Evolutionary conservation across 2,329 filamentous ascomycete species (phyloP), one percentile per base, ranked within the genome.

Genomic region (Neocatenulostroma microsporum): DNA sequence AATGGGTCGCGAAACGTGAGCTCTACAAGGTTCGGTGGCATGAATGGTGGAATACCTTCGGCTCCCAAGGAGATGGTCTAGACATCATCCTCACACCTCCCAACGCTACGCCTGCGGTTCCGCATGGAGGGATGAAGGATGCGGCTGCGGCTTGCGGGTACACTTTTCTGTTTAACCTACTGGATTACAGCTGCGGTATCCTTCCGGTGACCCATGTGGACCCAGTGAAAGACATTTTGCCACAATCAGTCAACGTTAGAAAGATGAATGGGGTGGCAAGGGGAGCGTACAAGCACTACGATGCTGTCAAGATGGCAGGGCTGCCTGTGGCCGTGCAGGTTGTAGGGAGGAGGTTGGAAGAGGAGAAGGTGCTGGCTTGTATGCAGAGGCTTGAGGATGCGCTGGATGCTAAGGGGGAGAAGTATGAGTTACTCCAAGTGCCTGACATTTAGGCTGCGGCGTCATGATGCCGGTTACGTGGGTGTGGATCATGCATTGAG

Each of bases 161-260:
- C 56, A 95, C 88, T 0, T 94, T 95, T 57, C 63, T 94, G 38
- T 96, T 91, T 67, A 95, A 95, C 52, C 48, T 95, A 53, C 75
- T 95, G 32, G 89, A 95, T 57, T 95, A 95, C 62, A 76, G 83
- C 1, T 74, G 76, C 10, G 88, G 88, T 24, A 77, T 94, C 23
- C 55, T 96, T 15, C 88, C 89, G 0, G 79, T 95, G 1, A 89
- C 84, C 0, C 83, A 87, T 42, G 88, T 95, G 1, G 82, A 94
- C 54, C 72, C 73, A 47, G 54, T 60, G 1, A 67, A 77, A 27
- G 84, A 91, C 53, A 71, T 76, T 44, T 69, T 88, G 0, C 76
- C 86, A 0, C 49, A 64, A 0, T 63, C 61, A 1, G 84, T 80
- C 60, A 73, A 72, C 21, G 58, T 80, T 30, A 71, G 68, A 38